These are phyloP conservation scores for Apostasia ramifera DNA, from an alignment of 106 monocot genomes.

Conservation along the genomic window DNA sequence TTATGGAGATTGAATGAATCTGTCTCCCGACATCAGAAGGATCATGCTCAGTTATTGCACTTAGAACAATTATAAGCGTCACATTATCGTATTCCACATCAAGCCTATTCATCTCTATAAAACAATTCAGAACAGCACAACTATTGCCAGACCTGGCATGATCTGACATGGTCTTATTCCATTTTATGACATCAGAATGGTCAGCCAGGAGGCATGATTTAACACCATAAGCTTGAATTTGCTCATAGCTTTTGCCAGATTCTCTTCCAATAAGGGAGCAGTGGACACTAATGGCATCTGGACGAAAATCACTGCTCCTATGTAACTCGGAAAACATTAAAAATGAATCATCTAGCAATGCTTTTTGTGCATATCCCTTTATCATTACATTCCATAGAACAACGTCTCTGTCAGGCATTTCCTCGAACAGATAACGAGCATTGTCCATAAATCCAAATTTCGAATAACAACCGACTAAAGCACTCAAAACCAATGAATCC, in stretches of 20 bases:
- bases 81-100: slow-evolving; percentile 40
- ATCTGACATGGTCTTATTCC: slow-evolving; percentile 45
- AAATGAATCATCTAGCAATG: slow-evolving; percentile 31
- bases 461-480: slow-evolving; percentile 39
- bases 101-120: slow-evolving; percentile 47
- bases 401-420: slow-evolving; percentile 36
- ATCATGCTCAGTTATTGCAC: slow-evolving; percentile 12
- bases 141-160: slow-evolving; percentile 22
- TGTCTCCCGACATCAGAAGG: slow-evolving; percentile 35
- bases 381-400: slow-evolving; percentile 75
- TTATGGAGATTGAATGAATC: slow-evolving; percentile 35
- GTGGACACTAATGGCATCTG: slow-evolving; percentile 30
- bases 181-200: slow-evolving; percentile 22
- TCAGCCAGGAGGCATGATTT: slow-evolving; percentile 35
- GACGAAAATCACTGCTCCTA: slow-evolving; percentile 13
- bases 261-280: slow-evolving; percentile 14
- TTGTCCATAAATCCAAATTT: slow-evolving; percentile 33
- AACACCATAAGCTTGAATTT: slow-evolving; percentile 36
- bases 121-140: slow-evolving; percentile 20
- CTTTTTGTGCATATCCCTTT: slow-evolving; percentile 44
- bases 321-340: slow-evolving; percentile 39
- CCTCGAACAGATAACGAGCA: slow-evolving; percentile 43
- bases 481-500: slow-evolving; percentile 43
- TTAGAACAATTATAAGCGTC: slow-evolving; percentile 40
- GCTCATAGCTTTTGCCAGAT: slow-evolving; percentile 13